A percentile compares a stretch with the other conserved stretches of the same genome.
phyloP scores from a whole-genome alignment of 352 stramenopile genomes.

The Globisporangium paddicum region DNA sequence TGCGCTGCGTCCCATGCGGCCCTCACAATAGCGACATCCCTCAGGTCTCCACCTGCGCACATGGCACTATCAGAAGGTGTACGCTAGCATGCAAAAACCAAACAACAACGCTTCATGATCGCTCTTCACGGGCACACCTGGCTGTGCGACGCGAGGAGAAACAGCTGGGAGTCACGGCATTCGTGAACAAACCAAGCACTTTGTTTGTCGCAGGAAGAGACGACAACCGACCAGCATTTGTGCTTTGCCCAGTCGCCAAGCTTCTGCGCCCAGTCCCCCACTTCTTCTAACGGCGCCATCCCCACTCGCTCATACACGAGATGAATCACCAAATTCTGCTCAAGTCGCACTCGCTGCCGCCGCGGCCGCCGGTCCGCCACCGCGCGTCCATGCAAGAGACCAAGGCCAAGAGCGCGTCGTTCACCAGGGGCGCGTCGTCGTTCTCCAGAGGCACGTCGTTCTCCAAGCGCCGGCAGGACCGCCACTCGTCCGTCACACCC shows the following conservation, averaged over 20 bases:
- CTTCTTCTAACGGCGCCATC: background rate
- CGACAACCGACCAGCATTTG: background rate
- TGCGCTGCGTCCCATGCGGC: background rate
- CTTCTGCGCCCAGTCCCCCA: background rate
- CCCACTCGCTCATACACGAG: no score
- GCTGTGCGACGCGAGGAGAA: background rate
- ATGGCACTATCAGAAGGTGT: constrained; percentile 1
- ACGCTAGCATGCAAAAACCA: background rate
- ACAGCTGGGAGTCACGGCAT: background rate
- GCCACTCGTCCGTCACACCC: constrained; percentile 32
- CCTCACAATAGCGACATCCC: background rate
- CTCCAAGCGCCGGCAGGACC: constrained; percentile 48
- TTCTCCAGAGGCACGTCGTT: constrained; percentile 21
- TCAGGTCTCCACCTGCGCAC: background rate
- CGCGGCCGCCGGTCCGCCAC: constrained; percentile 24
- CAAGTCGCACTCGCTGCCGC: constrained; percentile 39
- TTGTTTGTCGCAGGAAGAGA: constrained; percentile 1
- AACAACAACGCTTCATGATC: constrained; percentile 11
- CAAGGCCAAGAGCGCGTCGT: constrained; percentile 21
- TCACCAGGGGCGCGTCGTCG: constrained; percentile 16
- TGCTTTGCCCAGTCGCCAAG: constrained; percentile 10
- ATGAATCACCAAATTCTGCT: constrained; percentile 16
- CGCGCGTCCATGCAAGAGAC: constrained; percentile 39
- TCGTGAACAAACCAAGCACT: background rate
- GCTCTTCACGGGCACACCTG: constrained; percentile 1